A percentile compares a stretch with the other conserved stretches of the same genome.
phyloP scores from a whole-genome alignment of 1,284 basidiomycete species.

The Cryptococcus jaspeensis region DNA sequence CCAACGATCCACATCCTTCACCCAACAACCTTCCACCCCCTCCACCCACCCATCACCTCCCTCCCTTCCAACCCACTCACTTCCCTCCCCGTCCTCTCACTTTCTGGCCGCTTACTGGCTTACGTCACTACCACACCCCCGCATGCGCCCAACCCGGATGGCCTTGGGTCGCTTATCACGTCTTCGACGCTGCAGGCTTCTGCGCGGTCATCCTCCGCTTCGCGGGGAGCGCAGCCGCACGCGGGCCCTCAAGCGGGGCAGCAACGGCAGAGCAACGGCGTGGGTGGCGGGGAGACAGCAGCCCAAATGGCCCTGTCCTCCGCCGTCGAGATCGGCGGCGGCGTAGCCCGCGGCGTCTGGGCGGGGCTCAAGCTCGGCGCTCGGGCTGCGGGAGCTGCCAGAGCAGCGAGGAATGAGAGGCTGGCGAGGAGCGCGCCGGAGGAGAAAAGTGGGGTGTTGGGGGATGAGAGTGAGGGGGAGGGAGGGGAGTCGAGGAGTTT shows the following conservation, averaged over 20 bases:
- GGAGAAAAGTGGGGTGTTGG: constrained; percentile 20
- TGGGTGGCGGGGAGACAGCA: too few species aligned
- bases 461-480: constrained; percentile 18
- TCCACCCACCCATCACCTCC: constrained; percentile 3
- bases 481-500: constrained; percentile 16
- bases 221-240: background rate
- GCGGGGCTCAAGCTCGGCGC: constrained; percentile 47
- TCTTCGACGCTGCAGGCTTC: constrained; percentile 8
- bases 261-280: too few species aligned
- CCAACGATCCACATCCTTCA: constrained; percentile 34
- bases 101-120: constrained; percentile 40
- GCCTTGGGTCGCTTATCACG: constrained; percentile 37
- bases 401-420: constrained; percentile 22
- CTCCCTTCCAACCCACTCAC: constrained; percentile 19
- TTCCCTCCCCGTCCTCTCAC: constrained; percentile 26
- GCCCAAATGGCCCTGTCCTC: too few species aligned
- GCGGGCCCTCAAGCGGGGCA: background rate
- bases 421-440: constrained; percentile 41
- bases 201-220: constrained; percentile 3
- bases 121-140: constrained; percentile 31
- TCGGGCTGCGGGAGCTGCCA: constrained; percentile 36
- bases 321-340: constrained; percentile 44
- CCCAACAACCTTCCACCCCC: constrained; percentile 19
- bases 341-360: constrained; percentile 47
- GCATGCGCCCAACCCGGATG: constrained; percentile 25